Base-by-base conservation (phyloP, 306 rosid species). In the Vigna unguiculata region DNA sequence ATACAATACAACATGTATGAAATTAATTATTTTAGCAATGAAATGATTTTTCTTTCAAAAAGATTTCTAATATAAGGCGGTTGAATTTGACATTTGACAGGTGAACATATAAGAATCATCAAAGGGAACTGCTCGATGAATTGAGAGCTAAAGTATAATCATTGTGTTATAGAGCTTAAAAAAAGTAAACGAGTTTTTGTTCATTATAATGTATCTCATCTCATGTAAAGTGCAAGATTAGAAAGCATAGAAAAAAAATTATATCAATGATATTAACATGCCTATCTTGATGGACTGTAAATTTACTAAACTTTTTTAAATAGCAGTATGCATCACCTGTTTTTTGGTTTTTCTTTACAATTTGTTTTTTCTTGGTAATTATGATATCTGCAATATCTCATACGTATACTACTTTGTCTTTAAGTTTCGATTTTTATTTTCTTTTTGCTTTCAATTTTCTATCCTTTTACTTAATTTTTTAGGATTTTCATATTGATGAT, bases 401-500 rank as follows among this genome's bases (percentile, higher is more conserved):
- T 66, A 12, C 57, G 49, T 64, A 43, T 25, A 16, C 32, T 57
- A 30, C 71, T 24, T 17, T 28, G 4, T 36, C 22, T 46, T 19
- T 11, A 11, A 16, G 34, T 55, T 55, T 68, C 6, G 57, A 57
- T 46, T 55, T 14, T n/a, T 57, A 17, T 52, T 45, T 49, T 28
- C 46, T 49, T 45, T 47, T 20, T 0, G 9, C 5, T 19, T 38
- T 11, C 38, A n/a, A n/a, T n/a, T n/a, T n/a, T n/a, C n/a, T n/a
- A n/a, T n/a, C n/a, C n/a, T n/a, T n/a, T n/a, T n/a, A 36, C 55
- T 49, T 53, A 11, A 49, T 28, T 58, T 24, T 74, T 47, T 60
- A 36, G 72, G 74, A 66, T 49, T 65, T 74, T 80, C 72, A 46
- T 63, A 67, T 63, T 58, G 25, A 46, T 81, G 60, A 67, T 78